phyloP scores from a whole-genome alignment of 2,329 filamentous ascomycete genomes.

The Trichoderma asperellum region DNA sequence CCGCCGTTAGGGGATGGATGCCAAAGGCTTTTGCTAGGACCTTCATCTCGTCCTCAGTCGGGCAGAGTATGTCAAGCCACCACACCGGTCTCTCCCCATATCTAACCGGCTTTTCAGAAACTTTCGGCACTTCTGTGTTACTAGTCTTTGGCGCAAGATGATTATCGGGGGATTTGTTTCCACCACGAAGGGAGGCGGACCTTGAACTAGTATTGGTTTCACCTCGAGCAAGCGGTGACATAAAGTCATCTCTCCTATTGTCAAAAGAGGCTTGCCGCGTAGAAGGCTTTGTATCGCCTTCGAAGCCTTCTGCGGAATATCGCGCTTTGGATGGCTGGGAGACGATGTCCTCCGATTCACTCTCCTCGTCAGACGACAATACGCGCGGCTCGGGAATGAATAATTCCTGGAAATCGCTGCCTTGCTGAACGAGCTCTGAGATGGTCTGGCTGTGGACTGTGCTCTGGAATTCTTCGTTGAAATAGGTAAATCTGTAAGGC shows the following conservation, averaged over 20 bases:
- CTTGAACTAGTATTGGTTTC: slow-evolving; percentile 16
- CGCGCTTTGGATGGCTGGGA: slow-evolving; percentile 35
- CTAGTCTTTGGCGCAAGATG: slow-evolving; percentile 32
- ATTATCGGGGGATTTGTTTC: slow-evolving; percentile 45
- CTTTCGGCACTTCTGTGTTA: slow-evolving; percentile 32
- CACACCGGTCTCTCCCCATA: slow-evolving; percentile 88
- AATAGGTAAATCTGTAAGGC: slow-evolving; percentile 96
- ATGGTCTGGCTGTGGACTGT: slow-evolving; percentile 97
- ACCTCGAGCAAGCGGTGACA: slow-evolving; percentile 40
- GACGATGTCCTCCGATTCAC: slow-evolving; percentile 55
- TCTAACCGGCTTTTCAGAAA: slow-evolving; percentile 51
- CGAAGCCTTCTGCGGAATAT: slow-evolving; percentile 34
- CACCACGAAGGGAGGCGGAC: slow-evolving; percentile 49
- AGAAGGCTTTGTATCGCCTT: slow-evolving; percentile 49
- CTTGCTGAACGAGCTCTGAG: slow-evolving; percentile 86
- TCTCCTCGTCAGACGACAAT: slow-evolving; percentile 73
- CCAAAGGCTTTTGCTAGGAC: slow-evolving; percentile 89
- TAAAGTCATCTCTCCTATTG: slow-evolving; percentile 36
- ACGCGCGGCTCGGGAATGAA: slow-evolving; percentile 86
- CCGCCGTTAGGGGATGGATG: slow-evolving; percentile 91
- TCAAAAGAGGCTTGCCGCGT: slow-evolving; percentile 53
- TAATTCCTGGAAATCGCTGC: slow-evolving; percentile 80
- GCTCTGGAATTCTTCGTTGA: slow-evolving; percentile 94
- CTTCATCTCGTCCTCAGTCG: slow-evolving; percentile 95
- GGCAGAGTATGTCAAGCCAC: slow-evolving; percentile 92